phyloP scores from a whole-genome alignment of 1,139 yeast species.

The Candida tropicalis region DNA sequence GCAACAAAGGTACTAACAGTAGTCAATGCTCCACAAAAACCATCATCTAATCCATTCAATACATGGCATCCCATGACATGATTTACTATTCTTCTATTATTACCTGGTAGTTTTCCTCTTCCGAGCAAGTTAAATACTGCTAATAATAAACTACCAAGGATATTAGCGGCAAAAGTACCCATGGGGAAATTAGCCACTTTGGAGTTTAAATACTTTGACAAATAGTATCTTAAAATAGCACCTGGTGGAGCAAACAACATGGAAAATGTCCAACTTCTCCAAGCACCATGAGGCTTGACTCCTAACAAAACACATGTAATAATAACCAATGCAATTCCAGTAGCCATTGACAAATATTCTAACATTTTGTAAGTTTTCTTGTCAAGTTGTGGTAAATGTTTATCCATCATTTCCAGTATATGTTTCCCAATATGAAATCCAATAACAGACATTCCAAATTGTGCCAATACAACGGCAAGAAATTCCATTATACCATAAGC shows the following conservation, averaged over 20 bases:
- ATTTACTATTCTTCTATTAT: slow-evolving; percentile 30
- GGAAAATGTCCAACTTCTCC: slow-evolving; percentile 69
- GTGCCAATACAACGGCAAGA: slow-evolving; percentile 35
- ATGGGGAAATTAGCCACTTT: slow-evolving; percentile 50
- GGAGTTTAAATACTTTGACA: slow-evolving; percentile 54
- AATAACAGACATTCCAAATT: slow-evolving; percentile 36
- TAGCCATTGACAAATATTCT: slow-evolving; percentile 21
- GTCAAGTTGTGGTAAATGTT: slow-evolving; percentile 37
- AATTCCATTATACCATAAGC: slow-evolving; percentile 84
- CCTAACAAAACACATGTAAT: slow-evolving; percentile 47
- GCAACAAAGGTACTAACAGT: slow-evolving; percentile 78
- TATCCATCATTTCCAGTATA: slow-evolving; percentile 30
- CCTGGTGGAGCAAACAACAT: slow-evolving; percentile 67
- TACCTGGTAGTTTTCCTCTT: slow-evolving; percentile 39
- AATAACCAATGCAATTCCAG: slow-evolving; percentile 40
- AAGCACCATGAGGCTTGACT: slow-evolving; percentile 36
- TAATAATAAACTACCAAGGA: slow-evolving; percentile 58
- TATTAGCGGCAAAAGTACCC: slow-evolving; percentile 78
- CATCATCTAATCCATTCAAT: slow-evolving; percentile 60
- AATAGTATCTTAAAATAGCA: slow-evolving; percentile 57
- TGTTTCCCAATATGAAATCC: slow-evolving; percentile 42
- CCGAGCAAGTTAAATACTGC: slow-evolving; percentile 55
- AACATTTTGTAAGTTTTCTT: slow-evolving; percentile 19
- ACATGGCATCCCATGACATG: slow-evolving; percentile 50
- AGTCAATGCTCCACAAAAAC: slow-evolving; percentile 77